Evolutionary conservation across 768 basidiomycete species (phyloP).

Genomic region (Lactarius deliciosus): DNA sequence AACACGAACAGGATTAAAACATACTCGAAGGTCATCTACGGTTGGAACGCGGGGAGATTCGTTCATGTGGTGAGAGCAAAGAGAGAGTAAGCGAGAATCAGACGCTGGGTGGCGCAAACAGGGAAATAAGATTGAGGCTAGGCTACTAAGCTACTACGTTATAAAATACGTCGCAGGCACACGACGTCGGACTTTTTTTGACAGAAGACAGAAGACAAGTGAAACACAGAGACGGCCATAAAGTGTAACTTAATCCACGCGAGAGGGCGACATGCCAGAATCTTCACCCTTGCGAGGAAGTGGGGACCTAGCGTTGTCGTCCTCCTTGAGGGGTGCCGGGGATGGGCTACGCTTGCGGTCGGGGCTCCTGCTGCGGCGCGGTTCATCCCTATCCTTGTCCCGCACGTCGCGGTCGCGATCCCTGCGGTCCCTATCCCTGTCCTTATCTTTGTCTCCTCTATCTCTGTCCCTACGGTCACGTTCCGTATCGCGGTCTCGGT

Average conservation of each 20-base stretch:
- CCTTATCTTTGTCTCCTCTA: conserved; percentile 28
- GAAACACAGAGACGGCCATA: conserved; percentile 12
- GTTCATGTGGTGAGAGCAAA: background rate
- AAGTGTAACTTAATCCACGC: conserved; percentile 37
- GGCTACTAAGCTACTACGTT: conserved; percentile 13
- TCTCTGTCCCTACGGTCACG: conserved; percentile 37
- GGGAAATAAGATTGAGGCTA: background rate
- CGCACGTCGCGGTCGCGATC: conserved; percentile 39
- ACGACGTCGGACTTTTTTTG: conserved; percentile 5
- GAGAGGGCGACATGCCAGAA: conserved; percentile 55
- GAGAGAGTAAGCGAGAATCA: background rate
- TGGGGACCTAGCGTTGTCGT: conserved; percentile 57
- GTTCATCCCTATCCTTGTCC: conserved; percentile 43
- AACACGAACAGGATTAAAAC: background rate
- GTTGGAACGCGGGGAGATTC: conserved; percentile 31
- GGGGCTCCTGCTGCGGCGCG: conserved; percentile 47
- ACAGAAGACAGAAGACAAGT: background rate
- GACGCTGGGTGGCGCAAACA: background rate
- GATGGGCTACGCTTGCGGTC: conserved; percentile 48
- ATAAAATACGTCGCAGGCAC: conserved; percentile 15
- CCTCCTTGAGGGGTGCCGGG: conserved; percentile 38
- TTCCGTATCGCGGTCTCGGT: conserved; percentile 43
- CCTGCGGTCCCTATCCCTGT: conserved; percentile 33
- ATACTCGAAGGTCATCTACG: conserved; percentile 37
- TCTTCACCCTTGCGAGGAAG: conserved; percentile 45